Evolutionary conservation across 116 monocot genomes (phyloP).

Genomic region (Cymodocea nodosa): DNA sequence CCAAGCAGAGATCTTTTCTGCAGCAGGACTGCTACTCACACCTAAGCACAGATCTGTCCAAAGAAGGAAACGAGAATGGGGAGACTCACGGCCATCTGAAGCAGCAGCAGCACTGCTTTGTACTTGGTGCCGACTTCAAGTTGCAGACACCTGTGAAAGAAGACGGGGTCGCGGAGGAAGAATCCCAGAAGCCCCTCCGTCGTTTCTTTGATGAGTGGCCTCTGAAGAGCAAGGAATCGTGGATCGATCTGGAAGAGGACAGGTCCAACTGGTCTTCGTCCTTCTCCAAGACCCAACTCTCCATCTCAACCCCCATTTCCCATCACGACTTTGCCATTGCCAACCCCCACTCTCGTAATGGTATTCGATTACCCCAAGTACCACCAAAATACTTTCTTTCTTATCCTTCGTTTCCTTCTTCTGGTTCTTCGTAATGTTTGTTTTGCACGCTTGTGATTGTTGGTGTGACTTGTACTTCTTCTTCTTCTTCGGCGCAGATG

Average conservation of each 20-base stretch:
- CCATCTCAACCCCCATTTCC: constrained; percentile 65
- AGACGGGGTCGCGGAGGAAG: constrained; percentile 9
- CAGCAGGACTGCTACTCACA: constrained; percentile 9
- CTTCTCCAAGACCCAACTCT: constrained; percentile 64
- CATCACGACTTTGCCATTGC: constrained; percentile 12
- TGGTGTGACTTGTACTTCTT: neutral
- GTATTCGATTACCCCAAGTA: neutral
- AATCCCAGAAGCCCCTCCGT: constrained; percentile 36
- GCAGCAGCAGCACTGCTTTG: constrained; percentile 53
- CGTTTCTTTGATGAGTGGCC: constrained; percentile 73
- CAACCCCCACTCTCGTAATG: constrained; percentile 2
- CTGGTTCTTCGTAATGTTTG: neutral
- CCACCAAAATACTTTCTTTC: no score
- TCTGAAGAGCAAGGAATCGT: constrained; percentile 28
- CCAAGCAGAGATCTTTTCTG: constrained; percentile 17
- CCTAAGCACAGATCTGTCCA: neutral
- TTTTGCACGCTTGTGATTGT: neutral
- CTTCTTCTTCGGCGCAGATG: neutral
- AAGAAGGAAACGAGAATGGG: constrained; percentile 5
- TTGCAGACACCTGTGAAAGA: constrained; percentile 13
- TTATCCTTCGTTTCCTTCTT: no score
- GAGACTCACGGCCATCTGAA: constrained; percentile 5
- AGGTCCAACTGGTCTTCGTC: constrained; percentile 11
- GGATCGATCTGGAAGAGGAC: constrained; percentile 24
- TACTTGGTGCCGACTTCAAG: constrained; percentile 63